Evolutionary conservation across 106 monocot genomes (phyloP).

Genomic region (Allium cepa): DNA sequence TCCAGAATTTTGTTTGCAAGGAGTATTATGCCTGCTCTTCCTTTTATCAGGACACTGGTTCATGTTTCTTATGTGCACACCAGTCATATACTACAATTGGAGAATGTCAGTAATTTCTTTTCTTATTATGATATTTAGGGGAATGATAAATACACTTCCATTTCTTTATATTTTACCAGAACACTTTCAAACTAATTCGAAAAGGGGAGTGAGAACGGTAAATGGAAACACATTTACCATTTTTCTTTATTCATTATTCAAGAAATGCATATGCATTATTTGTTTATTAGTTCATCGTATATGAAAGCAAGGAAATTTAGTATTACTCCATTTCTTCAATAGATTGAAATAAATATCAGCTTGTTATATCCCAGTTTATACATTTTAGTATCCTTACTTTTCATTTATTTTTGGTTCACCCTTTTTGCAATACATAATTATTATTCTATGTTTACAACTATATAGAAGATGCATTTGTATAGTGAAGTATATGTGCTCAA

Average conservation of each 20-base stretch:
- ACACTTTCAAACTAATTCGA: neutral
- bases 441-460: too few relatives aligned
- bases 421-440: too few relatives aligned
- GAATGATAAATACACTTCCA: neutral
- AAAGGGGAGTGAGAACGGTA: neutral
- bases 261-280: neutral
- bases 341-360: too few relatives aligned
- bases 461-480: too few relatives aligned
- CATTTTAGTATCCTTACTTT: too few relatives aligned
- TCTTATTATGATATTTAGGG: neutral
- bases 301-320: too few relatives aligned
- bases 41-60: slow-evolving; percentile 74
- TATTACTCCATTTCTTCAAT: too few relatives aligned
- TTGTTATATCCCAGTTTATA: too few relatives aligned
- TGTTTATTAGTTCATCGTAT: neutral
- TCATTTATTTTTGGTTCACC: too few relatives aligned
- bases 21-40: slow-evolving; percentile 47
- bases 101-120: slow-evolving; percentile 37
- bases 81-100: slow-evolving; percentile 64
- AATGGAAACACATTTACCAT: neutral
- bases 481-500: too few relatives aligned
- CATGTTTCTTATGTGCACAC: slow-evolving; percentile 55
- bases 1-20: slow-evolving; percentile 72
- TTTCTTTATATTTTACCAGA: neutral
- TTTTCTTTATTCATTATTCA: neutral